Base-by-base conservation (phyloP, 2,329 filamentous ascomycete genomes). In the Fusarium bulbicola region DNA sequence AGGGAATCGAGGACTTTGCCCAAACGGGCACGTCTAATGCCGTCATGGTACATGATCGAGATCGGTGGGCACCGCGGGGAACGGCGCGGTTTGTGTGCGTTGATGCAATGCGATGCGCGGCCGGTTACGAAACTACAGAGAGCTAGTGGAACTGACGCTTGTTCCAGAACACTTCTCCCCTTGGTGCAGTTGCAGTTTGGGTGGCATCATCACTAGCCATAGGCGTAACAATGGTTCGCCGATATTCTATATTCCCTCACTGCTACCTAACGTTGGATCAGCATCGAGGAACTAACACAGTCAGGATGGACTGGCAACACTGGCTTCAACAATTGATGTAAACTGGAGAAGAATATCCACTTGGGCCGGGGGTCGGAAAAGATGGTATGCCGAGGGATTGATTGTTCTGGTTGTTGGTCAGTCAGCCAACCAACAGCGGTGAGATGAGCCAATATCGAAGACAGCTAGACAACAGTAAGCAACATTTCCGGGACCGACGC, bases 41-140 rank as follows among this genome's bases (percentile, higher is more conserved):
- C 76, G 76, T 78, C 76, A 77, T 77, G 46, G 63, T 59, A 74
- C 76, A 68, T 74, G 36, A 69, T 74, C 32, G 46, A 34, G 56
- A 34, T 30, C 43, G 40, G 61, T 72, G 67, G 75, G 59, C 65
- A 53, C 39, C n/a, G 65, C 68, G 73, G 74, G 71, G 73, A 67
- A 70, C 63, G 65, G 74, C 53, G 53, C 57, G 56, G 70, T 65
- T 64, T 68, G 43, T 49, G 53, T 56, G 56, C 71, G 62, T 63
- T 49, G 36, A 73, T 66, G 70, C 70, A 57, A 36, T 57, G 56
- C 21, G 36, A 67, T 63, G 52, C 32, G 64, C 59, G 59, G 46
- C 42, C 36, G 47, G 66, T 60, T 61, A 59, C 45, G 50, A 68
- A 71, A 40, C 43, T 53, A 46, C 59, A 58, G 26, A 43, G 58